Conservation (phyloP, 2,329 filamentous ascomycete genomes). For the Cercospora zeae-maydis region DNA sequence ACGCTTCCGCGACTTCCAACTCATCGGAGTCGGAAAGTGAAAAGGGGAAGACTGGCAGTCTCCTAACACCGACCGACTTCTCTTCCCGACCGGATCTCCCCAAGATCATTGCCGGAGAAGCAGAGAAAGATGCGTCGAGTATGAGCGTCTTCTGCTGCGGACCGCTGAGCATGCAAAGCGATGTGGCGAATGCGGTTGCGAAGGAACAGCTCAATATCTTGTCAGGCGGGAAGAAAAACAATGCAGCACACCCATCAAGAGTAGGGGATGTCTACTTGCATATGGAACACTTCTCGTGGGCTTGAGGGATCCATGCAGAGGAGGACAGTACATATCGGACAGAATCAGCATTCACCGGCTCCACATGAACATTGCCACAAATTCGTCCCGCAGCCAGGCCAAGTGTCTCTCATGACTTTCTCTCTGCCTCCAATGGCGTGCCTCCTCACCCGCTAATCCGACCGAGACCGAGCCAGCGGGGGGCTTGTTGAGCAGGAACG, state of each 20-base stretch:
- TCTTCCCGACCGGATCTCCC: constrained; percentile 38
- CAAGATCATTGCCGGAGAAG: constrained; percentile 27
- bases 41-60: background rate
- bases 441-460: too few relatives aligned
- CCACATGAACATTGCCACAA: too few relatives aligned
- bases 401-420: too few relatives aligned
- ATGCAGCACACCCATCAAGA: background rate
- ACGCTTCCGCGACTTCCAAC: background rate
- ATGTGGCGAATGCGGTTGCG: constrained; percentile 49
- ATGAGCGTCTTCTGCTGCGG: constrained; percentile 45
- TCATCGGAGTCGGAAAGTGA: background rate
- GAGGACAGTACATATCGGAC: background rate
- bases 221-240: constrained; percentile 28
- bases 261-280: constrained; percentile 43
- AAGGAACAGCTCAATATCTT: constrained; percentile 41
- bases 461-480: too few relatives aligned
- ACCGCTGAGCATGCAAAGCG: constrained; percentile 46
- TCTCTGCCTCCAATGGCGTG: too few relatives aligned
- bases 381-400: too few relatives aligned
- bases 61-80: constrained; percentile 12
- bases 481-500: too few relatives aligned
- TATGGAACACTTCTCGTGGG: constrained; percentile 49
- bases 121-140: constrained; percentile 18
- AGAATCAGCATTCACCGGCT: background rate
- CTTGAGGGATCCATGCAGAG: constrained; percentile 11